phyloP scores from a whole-genome alignment of 2,329 filamentous ascomycete species.

The Aspergillus pseudoglaucus region DNA sequence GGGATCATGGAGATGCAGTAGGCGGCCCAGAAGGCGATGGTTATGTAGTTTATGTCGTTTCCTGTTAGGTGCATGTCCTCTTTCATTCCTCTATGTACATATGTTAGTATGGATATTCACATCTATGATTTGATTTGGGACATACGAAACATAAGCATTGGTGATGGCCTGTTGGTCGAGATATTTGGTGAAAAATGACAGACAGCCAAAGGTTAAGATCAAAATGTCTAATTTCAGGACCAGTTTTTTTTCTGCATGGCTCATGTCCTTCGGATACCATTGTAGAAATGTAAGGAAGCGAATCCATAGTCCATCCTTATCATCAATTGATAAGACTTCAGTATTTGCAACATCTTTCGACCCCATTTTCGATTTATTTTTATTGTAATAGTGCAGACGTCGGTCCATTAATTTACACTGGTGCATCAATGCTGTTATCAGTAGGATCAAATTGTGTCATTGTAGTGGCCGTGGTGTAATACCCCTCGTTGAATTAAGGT shows the following conservation, averaged over 20 bases:
- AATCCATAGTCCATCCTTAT: constrained; percentile 8
- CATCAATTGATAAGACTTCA: neutral
- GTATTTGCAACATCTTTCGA: too few relatives aligned
- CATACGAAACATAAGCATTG: constrained; percentile 35
- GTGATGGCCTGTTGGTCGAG: constrained; percentile 42
- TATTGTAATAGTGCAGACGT: too few relatives aligned
- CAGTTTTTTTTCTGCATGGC: constrained; percentile 34
- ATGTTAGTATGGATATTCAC: too few relatives aligned
- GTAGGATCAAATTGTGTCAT: too few relatives aligned
- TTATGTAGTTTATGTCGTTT: constrained; percentile 24
- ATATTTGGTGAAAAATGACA: constrained; percentile 43
- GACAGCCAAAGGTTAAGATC: constrained; percentile 36
- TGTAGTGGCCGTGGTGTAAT: too few relatives aligned
- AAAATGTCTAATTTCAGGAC: constrained; percentile 46
- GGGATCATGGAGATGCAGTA: constrained; percentile 39
- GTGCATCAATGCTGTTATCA: too few relatives aligned
- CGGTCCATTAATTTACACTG: too few relatives aligned
- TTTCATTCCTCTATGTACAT: constrained; percentile 14
- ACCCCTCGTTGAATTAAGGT: too few relatives aligned
- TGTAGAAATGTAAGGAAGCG: constrained; percentile 5
- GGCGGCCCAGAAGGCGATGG: constrained; percentile 26
- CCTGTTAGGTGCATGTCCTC: constrained; percentile 18
- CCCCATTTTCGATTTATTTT: too few relatives aligned
- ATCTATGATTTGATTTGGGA: neutral
- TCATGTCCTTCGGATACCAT: constrained; percentile 13